These are phyloP conservation scores for Fraxinus sp. DNA, from an alignment of 305 asterid species.

Conservation along the genomic window DNA sequence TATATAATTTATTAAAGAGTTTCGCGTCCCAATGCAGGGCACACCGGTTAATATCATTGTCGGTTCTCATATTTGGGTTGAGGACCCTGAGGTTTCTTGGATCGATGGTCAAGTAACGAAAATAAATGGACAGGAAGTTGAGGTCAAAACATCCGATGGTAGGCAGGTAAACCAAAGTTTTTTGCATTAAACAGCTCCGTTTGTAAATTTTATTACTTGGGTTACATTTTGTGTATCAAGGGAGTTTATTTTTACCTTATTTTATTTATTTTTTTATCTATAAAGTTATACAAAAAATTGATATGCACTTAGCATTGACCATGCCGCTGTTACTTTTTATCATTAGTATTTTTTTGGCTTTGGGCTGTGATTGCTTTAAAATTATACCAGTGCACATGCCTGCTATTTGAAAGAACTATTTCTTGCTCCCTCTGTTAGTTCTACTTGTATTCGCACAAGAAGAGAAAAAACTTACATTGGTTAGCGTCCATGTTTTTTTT, in stretches of 20 bases:
- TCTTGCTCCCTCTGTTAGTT: slow-evolving; percentile 6
- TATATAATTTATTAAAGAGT: not conserved
- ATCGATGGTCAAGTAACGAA: slow-evolving; percentile 66
- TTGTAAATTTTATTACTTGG: not conserved
- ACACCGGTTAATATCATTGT: slow-evolving; percentile 61
- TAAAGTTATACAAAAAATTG: not conserved
- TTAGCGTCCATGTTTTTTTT: not conserved
- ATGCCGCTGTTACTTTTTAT: not conserved
- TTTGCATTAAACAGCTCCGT: slow-evolving; percentile 13
- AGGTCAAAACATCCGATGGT: slow-evolving; percentile 62
- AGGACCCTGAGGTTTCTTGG: slow-evolving; percentile 71
- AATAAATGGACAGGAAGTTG: slow-evolving; percentile 59
- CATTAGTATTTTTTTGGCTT: not conserved
- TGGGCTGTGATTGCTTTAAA: not conserved
- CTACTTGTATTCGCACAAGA: slow-evolving; percentile 1
- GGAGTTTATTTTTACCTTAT: not conserved
- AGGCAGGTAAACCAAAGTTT: slow-evolving; percentile 50
- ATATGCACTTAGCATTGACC: not conserved
- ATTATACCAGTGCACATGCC: not conserved
- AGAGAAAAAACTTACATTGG: not conserved
- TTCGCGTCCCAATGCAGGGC: slow-evolving; percentile 47
- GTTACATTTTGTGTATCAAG: not conserved
- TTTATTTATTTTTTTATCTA: not conserved
- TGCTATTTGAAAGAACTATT: not conserved
- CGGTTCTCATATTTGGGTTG: slow-evolving; percentile 90